Evolutionary conservation across 2,329 filamentous ascomycete species (phyloP).

Genomic region (Furcasterigmium furcatum): DNA sequence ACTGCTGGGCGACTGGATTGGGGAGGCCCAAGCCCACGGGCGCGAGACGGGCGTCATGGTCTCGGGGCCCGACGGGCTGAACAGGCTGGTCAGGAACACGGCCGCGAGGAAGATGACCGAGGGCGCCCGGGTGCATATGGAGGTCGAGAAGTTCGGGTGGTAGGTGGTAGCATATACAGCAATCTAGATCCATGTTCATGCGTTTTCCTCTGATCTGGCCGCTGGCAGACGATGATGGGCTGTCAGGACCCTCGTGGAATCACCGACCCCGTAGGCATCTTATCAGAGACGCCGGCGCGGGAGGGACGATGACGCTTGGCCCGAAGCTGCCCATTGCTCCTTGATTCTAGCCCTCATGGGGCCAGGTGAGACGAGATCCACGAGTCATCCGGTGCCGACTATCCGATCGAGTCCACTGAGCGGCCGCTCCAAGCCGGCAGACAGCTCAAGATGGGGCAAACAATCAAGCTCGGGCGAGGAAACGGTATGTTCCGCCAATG

Average conservation of each 20-base stretch:
- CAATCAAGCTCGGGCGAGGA: no score
- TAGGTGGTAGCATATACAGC: no score
- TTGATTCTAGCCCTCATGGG: background rate
- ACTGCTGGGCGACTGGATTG: conserved; percentile 35
- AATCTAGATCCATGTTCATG: no score
- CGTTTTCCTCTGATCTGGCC: no score
- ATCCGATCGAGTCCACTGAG: background rate
- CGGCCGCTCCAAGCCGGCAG: background rate
- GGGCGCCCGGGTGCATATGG: conserved; percentile 47
- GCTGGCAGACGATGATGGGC: no score
- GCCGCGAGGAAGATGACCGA: conserved; percentile 45
- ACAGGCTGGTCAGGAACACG: conserved; percentile 55
- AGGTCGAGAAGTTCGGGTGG: conserved; percentile 69
- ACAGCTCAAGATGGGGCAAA: no score
- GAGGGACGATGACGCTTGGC: background rate
- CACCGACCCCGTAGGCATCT: no score
- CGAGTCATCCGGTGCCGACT: background rate
- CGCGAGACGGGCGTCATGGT: conserved; percentile 49
- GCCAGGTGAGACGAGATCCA: background rate
- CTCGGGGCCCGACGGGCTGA: conserved; percentile 60
- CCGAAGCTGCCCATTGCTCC: background rate
- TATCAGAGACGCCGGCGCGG: background rate
- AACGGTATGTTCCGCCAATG: no score
- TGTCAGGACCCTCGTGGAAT: no score
- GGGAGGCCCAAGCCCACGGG: conserved; percentile 15